Conservation (phyloP, 768 basidiomycete species). For the Pleurotus sapidus region DNA sequence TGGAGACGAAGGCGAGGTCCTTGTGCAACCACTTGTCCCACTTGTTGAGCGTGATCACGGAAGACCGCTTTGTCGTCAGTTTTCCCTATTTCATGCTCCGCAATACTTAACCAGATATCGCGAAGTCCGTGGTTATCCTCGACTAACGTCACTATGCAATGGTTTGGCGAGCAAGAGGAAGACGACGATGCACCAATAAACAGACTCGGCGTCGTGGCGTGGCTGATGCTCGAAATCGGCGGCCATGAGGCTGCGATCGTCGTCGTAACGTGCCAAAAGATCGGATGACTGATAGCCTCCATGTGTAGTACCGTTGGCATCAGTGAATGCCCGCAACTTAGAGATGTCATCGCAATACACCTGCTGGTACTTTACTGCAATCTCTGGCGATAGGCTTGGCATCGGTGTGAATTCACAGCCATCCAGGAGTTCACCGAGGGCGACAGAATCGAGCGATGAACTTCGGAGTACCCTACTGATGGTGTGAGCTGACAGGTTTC, state of each 20-base stretch:
- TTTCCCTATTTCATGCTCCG: conserved; percentile 6
- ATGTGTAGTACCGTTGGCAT: not conserved
- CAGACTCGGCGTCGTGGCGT: no score
- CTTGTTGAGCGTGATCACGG: not conserved
- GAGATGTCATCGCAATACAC: not conserved
- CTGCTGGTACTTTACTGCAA: not conserved
- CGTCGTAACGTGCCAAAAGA: no score
- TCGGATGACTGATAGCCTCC: no score
- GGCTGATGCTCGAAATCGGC: conserved; percentile 8
- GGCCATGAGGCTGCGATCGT: no score
- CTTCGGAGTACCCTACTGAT: not conserved
- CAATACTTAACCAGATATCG: conserved; percentile 2
- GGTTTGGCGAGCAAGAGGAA: no score
- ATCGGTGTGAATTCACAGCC: not conserved
- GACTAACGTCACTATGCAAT: no score
- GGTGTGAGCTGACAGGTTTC: not conserved
- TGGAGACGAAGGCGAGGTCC: not conserved
- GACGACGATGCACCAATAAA: no score
- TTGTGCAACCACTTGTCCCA: conserved; percentile 3
- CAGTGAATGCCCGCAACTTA: not conserved
- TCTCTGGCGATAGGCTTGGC: not conserved
- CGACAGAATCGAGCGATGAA: conserved; percentile 4
- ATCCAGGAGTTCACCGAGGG: not conserved
- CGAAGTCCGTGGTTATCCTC: no score
- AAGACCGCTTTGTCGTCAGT: not conserved